phyloP scores from a whole-genome alignment of 2,329 filamentous ascomycete species.

The Tympanopsis confertula region DNA sequence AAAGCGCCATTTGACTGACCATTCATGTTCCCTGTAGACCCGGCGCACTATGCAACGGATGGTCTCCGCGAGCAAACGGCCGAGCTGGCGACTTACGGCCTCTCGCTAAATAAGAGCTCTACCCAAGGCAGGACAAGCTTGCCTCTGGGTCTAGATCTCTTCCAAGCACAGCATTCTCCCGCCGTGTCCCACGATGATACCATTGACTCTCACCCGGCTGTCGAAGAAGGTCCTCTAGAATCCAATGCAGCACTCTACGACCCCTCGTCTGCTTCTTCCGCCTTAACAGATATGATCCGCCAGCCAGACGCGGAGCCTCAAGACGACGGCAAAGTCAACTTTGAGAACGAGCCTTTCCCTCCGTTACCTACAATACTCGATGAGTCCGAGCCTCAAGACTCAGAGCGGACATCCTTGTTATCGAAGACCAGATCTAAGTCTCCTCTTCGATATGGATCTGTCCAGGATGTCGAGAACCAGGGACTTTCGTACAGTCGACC shows the following conservation, averaged over 20 bases:
- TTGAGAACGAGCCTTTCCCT: no score
- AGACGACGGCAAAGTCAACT: no score
- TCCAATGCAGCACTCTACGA: no score
- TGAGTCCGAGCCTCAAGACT: no score
- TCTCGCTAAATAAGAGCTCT: neutral
- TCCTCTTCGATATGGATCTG: neutral
- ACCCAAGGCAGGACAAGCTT: no score
- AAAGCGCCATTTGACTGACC: no score
- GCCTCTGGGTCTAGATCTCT: neutral
- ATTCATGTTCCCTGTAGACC: neutral
- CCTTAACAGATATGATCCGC: neutral
- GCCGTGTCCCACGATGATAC: no score
- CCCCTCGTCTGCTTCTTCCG: no score
- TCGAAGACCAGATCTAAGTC: neutral
- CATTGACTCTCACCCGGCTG: no score
- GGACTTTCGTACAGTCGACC: neutral
- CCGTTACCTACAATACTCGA: no score
- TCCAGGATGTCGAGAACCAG: neutral
- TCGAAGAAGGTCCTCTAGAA: no score
- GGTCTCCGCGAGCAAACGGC: neutral
- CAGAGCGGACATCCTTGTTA: conserved; percentile 1
- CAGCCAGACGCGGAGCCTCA: no score
- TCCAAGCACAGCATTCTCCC: neutral
- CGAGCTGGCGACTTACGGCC: neutral
- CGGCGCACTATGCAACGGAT: neutral